A percentile compares a stretch with the other conserved stretches of the same genome.
These are phyloP conservation scores for Crithidia sp. DNA, from an alignment of 208 protist genomes.

Conservation along the genomic window DNA sequence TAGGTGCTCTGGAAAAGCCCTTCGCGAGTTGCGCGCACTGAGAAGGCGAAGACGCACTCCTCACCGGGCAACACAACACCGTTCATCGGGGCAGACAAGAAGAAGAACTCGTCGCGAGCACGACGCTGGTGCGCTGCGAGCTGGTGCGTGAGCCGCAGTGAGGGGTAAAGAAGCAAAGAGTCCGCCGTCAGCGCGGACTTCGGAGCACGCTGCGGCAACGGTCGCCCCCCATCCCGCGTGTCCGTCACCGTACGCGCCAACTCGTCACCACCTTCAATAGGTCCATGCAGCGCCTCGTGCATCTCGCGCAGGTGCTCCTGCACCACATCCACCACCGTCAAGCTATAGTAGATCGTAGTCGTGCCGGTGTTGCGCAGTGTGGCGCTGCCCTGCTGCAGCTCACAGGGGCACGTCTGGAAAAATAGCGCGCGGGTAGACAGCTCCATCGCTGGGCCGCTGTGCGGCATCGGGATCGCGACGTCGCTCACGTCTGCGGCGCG, in stretches of 20 bases:
- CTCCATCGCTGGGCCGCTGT: slow-evolving; percentile 39
- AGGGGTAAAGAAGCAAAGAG: background rate
- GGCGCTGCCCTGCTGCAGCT: slow-evolving; percentile 63
- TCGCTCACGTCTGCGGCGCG: background rate
- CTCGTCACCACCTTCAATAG: background rate
- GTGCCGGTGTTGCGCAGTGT: slow-evolving; percentile 64
- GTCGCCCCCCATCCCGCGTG: too few species aligned
- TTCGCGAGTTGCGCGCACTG: slow-evolving; percentile 53
- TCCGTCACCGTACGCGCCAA: too few species aligned
- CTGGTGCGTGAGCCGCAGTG: slow-evolving; percentile 36
- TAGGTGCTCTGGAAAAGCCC: slow-evolving; percentile 67
- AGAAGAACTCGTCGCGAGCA: slow-evolving; percentile 51
- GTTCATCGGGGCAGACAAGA: slow-evolving; percentile 65
- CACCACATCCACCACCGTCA: slow-evolving; percentile 49
- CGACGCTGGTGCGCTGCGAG: slow-evolving; percentile 41
- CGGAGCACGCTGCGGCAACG: background rate
- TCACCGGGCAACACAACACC: slow-evolving; percentile 78
- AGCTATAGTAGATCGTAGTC: slow-evolving; percentile 88
- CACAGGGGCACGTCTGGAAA: slow-evolving; percentile 53
- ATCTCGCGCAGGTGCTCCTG: slow-evolving; percentile 29
- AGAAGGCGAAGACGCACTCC: slow-evolving; percentile 62
- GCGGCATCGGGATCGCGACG: background rate
- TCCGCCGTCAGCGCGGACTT: background rate
- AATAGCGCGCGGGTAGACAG: slow-evolving; percentile 66
- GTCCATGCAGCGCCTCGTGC: slow-evolving; percentile 1